Evolutionary conservation across 2,329 filamentous ascomycete species (phyloP).

Genomic region (Penicillium sp.): DNA sequence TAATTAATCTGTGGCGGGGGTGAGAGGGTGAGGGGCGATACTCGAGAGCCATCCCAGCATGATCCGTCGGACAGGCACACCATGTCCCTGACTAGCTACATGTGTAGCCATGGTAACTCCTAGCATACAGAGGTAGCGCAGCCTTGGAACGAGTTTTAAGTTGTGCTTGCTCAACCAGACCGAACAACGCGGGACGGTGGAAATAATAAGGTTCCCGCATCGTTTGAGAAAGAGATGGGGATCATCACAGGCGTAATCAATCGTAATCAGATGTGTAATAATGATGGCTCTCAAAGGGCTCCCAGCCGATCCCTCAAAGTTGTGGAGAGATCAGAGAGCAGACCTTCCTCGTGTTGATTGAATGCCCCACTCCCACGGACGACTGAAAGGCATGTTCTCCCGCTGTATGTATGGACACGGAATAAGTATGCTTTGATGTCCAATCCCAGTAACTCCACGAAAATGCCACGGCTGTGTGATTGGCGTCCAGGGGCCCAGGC

Average conservation of each 20-base stretch:
- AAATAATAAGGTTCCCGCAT: background rate
- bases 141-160: background rate
- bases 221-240: background rate
- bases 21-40: background rate
- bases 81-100: background rate
- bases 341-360: background rate
- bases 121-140: background rate
- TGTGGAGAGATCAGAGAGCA: background rate
- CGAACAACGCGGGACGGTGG: background rate
- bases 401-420: background rate
- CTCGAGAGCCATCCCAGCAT: background rate
- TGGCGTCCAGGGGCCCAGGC: background rate
- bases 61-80: background rate
- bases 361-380: background rate
- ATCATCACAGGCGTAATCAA: background rate
- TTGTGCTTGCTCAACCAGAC: background rate
- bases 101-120: background rate
- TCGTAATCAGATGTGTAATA: background rate
- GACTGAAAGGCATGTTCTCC: background rate
- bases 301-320: background rate
- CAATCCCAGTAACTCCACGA: background rate
- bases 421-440: background rate
- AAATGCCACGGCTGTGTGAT: background rate
- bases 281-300: background rate
- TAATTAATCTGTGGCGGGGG: background rate